Percentiles rank a stretch among this genome's conserved stretches.
Evolutionary conservation across 768 basidiomycete genomes (phyloP).

Genomic region (Phaeotremella skinneri): DNA sequence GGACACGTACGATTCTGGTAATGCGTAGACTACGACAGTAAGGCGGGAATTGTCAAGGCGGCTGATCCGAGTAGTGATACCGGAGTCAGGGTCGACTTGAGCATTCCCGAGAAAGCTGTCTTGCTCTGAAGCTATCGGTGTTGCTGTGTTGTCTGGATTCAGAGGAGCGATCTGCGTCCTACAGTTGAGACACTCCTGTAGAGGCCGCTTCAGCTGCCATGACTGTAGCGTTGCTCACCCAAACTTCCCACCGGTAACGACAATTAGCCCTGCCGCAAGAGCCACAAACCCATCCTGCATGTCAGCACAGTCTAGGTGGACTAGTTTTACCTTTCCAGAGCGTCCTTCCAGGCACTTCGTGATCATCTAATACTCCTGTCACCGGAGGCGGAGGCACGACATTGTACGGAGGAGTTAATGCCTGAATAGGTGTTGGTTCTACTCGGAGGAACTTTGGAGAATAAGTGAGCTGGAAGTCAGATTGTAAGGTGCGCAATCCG

Average conservation of each 20-base stretch:
- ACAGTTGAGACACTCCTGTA: constrained; percentile 28
- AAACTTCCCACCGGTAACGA: constrained; percentile 39
- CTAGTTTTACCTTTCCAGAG: constrained; percentile 5
- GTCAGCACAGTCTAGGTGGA: not conserved
- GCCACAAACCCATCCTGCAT: constrained; percentile 38
- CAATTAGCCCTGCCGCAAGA: constrained; percentile 39
- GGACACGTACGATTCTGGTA: constrained; percentile 13
- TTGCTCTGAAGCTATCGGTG: not conserved
- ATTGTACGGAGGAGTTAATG: constrained; percentile 20
- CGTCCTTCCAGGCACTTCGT: constrained; percentile 2
- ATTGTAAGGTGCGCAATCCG: constrained; percentile 26
- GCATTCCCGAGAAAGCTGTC: constrained; percentile 18
- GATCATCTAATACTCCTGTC: constrained; percentile 6
- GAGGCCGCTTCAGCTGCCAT: not conserved
- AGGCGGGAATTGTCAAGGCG: not conserved
- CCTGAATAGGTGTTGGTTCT: constrained; percentile 1
- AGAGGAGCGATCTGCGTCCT: constrained; percentile 13
- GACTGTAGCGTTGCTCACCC: constrained; percentile 22
- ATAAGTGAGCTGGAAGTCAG: constrained; percentile 26
- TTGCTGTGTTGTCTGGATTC: constrained; percentile 1
- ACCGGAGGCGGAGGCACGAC: constrained; percentile 24
- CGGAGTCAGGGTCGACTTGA: constrained; percentile 4
- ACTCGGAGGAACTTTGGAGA: constrained; percentile 12
- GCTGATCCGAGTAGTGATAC: constrained; percentile 4
- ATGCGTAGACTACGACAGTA: constrained; percentile 11